Conservation (phyloP, 2,329 filamentous ascomycete species). For the Blastomyces emzantsi region DNA sequence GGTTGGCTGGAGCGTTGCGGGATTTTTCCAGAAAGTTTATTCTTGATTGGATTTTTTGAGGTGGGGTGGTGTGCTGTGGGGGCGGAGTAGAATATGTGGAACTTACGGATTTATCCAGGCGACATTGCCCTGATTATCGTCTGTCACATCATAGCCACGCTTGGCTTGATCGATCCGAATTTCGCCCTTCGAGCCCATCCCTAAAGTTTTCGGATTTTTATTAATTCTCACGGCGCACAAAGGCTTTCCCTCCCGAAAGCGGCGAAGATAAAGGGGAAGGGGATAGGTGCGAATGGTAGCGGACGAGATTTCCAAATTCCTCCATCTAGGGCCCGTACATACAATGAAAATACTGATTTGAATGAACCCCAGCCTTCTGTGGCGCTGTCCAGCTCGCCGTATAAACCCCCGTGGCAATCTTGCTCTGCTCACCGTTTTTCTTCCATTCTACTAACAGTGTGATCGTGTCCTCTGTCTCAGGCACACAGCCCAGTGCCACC, state of each 20-base stretch:
- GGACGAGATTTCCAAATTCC: not conserved
- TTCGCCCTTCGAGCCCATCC: slow-evolving; percentile 75
- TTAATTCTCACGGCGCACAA: not conserved
- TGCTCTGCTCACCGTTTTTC: slow-evolving; percentile 57
- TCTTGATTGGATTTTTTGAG: slow-evolving; percentile 1
- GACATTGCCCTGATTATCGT: slow-evolving; percentile 57
- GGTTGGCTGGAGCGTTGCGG: not conserved
- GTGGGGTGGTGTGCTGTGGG: not conserved
- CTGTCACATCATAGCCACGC: slow-evolving; percentile 88
- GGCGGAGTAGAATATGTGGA: not conserved
- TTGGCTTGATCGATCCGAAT: slow-evolving; percentile 88
- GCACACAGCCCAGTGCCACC: slow-evolving; percentile 65
- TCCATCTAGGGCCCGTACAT: slow-evolving; percentile 14
- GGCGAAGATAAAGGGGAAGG: not conserved
- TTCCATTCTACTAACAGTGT: slow-evolving; percentile 83
- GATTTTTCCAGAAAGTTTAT: not conserved
- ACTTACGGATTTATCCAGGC: slow-evolving; percentile 77
- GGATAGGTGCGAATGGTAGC: not conserved
- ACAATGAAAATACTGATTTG: slow-evolving; percentile 92
- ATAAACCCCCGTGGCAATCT: slow-evolving; percentile 78
- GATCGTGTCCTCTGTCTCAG: slow-evolving; percentile 85
- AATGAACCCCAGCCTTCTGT: slow-evolving; percentile 87
- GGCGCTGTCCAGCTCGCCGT: slow-evolving; percentile 93
- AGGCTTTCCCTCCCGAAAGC: not conserved
- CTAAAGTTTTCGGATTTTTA: slow-evolving; percentile 18